Percentiles rank a stretch among this genome's conserved stretches.
These are phyloP conservation scores for Trypanosoma congolense DNA, from an alignment of 208 protist genomes.

Conservation along the genomic window DNA sequence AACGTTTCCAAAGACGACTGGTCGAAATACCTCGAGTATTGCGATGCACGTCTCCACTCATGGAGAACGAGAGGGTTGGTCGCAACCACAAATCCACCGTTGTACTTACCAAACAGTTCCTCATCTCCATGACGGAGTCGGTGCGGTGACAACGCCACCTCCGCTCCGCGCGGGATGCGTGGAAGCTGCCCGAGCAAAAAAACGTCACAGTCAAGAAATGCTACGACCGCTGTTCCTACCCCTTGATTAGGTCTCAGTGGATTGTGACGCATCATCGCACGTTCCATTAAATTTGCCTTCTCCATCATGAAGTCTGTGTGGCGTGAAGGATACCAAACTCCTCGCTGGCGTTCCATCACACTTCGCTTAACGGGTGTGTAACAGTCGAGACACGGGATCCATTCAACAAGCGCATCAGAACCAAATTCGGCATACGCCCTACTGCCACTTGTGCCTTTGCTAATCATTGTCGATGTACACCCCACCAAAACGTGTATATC, in stretches of 20 bases:
- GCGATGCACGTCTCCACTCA: slow-evolving; percentile 57
- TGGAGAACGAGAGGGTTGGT: slow-evolving; percentile 32
- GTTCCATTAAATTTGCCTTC: slow-evolving; percentile 76
- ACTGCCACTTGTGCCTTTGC: not conserved
- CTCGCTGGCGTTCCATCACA: slow-evolving; percentile 59
- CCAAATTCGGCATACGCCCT: slow-evolving; percentile 13
- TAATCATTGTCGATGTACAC: slow-evolving; percentile 39
- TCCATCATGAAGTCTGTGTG: slow-evolving; percentile 88
- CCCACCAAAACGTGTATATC: slow-evolving; percentile 49
- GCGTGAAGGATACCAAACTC: slow-evolving; percentile 62
- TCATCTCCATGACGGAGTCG: slow-evolving; percentile 42
- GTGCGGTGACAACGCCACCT: slow-evolving; percentile 65
- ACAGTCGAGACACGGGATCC: slow-evolving; percentile 60
- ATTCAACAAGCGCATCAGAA: slow-evolving; percentile 38
- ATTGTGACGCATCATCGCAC: slow-evolving; percentile 31
- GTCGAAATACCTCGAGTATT: slow-evolving; percentile 68
- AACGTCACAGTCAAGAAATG: slow-evolving; percentile 81
- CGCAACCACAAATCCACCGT: slow-evolving; percentile 64
- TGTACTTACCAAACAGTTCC: slow-evolving; percentile 63
- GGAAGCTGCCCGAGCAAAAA: slow-evolving; percentile 48
- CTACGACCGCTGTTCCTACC: slow-evolving; percentile 11
- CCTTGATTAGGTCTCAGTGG: slow-evolving; percentile 1
- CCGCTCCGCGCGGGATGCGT: slow-evolving; percentile 19
- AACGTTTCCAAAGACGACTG: slow-evolving; percentile 68
- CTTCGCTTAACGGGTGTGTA: slow-evolving; percentile 51